These are phyloP conservation scores for Hyphodiscus sp. DNA, from an alignment of 2,329 filamentous ascomycete species.

Conservation along the genomic window DNA sequence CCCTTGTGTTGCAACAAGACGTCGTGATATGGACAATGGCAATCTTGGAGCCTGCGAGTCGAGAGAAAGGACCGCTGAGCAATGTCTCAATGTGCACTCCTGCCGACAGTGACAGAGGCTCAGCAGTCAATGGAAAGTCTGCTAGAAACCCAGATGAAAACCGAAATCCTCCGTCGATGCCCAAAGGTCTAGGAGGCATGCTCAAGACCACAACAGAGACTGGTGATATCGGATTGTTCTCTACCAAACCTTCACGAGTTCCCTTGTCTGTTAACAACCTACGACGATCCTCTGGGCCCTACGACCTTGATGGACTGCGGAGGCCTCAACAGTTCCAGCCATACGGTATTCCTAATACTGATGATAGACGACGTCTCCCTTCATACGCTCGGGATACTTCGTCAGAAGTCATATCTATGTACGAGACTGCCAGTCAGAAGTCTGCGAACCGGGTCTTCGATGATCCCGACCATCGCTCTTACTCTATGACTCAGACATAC, in stretches of 20 bases:
- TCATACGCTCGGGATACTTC: conserved; percentile 41
- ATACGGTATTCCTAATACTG: conserved; percentile 27
- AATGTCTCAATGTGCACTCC: conserved; percentile 13
- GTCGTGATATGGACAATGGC: conserved; percentile 21
- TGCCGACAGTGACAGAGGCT: conserved; percentile 11
- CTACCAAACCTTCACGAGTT: conserved; percentile 39
- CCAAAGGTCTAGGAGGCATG: conserved; percentile 56
- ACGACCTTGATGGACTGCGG: conserved; percentile 15
- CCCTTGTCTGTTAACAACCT: conserved; percentile 20
- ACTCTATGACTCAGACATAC: conserved; percentile 44
- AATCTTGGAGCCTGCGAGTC: conserved; percentile 8
- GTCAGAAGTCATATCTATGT: conserved; percentile 51
- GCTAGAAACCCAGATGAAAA: conserved; percentile 32
- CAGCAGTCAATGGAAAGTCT: conserved; percentile 29
- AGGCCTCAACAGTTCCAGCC: conserved; percentile 14
- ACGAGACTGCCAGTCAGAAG: conserved; percentile 44
- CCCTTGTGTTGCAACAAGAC: background rate
- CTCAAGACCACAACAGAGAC: conserved; percentile 60
- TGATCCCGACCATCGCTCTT: conserved; percentile 42
- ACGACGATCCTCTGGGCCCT: conserved; percentile 13
- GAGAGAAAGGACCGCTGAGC: background rate
- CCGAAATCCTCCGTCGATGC: conserved; percentile 38
- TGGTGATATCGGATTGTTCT: conserved; percentile 57
- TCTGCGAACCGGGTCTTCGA: conserved; percentile 38
- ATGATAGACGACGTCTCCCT: conserved; percentile 40